phyloP scores from a whole-genome alignment of 148 eudicot species.

The Fallopia convolvulus region DNA sequence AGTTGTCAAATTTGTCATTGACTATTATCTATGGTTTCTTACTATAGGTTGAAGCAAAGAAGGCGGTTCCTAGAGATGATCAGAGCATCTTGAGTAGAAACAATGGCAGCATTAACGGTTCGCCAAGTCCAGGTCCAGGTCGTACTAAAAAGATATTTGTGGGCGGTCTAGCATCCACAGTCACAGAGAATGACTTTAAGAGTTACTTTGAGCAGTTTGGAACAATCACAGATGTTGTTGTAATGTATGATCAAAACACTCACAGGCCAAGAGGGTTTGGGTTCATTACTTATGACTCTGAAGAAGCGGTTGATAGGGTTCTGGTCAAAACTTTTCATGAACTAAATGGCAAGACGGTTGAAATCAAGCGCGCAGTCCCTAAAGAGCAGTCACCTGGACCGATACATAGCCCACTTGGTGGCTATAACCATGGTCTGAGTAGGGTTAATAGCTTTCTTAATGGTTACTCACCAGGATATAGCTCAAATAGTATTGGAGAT shows the following conservation, averaged over 20 bases:
- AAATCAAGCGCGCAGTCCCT: slow-evolving; percentile 63
- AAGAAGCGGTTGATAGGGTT: slow-evolving; percentile 56
- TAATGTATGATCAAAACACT: slow-evolving; percentile 66
- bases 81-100: slow-evolving; percentile 39
- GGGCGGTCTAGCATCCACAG: slow-evolving; percentile 60
- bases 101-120: slow-evolving; percentile 42
- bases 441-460: slow-evolving; percentile 36
- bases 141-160: slow-evolving; percentile 68
- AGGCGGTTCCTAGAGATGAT: slow-evolving; percentile 67
- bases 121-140: slow-evolving; percentile 44
- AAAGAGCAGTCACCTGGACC: slow-evolving; percentile 64
- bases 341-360: slow-evolving; percentile 58
- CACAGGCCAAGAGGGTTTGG: slow-evolving; percentile 75
- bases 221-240: slow-evolving; percentile 56
- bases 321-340: slow-evolving; percentile 50
- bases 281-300: slow-evolving; percentile 63
- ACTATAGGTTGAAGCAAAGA: slow-evolving; percentile 60
- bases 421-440: slow-evolving; percentile 32
- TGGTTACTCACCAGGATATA: slow-evolving; percentile 45
- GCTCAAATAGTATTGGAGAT: slow-evolving; percentile 33
- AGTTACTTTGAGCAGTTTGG: slow-evolving; percentile 62
- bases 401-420: slow-evolving; percentile 31
- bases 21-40: background rate
- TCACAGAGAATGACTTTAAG: slow-evolving; percentile 54
- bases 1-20: background rate